phyloP scores from a whole-genome alignment of 495 filamentous ascomycete species.

The Aspergillus funiculosus region DNA sequence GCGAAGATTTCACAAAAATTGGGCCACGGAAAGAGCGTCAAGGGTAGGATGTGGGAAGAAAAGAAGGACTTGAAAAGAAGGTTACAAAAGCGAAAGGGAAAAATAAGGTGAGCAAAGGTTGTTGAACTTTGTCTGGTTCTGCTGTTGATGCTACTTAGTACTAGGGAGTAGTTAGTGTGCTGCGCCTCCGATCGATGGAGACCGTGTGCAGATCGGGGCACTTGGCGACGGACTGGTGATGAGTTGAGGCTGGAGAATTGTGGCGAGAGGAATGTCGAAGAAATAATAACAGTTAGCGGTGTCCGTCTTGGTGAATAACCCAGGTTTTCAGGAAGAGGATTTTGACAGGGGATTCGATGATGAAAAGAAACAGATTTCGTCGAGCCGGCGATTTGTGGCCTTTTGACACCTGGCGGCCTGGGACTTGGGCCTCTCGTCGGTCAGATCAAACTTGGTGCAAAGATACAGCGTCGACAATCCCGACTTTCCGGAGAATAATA shows the following conservation, averaged over 20 bases:
- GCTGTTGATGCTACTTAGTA: background rate
- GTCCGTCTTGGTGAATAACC: too few relatives aligned
- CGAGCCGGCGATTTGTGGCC: too few relatives aligned
- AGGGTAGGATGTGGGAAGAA: slow-evolving; percentile 1
- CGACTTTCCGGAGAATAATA: too few relatives aligned
- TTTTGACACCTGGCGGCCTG: too few relatives aligned
- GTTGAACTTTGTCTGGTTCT: too few relatives aligned
- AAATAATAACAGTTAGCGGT: background rate
- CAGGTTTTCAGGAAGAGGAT: too few relatives aligned
- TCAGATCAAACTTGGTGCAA: too few relatives aligned
- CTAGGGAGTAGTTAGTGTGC: slow-evolving; percentile 1
- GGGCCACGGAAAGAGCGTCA: slow-evolving; percentile 3
- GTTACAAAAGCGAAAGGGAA: slow-evolving; percentile 17
- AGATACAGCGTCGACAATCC: too few relatives aligned
- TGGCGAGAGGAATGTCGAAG: background rate
- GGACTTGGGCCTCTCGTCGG: too few relatives aligned
- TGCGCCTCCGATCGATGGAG: slow-evolving; percentile 17
- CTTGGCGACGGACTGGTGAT: slow-evolving; percentile 3
- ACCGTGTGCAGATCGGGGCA: slow-evolving; percentile 1
- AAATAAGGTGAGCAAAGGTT: slow-evolving; percentile 16
- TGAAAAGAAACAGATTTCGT: too few relatives aligned
- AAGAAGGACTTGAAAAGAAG: slow-evolving; percentile 2
- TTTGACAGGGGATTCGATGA: too few relatives aligned
- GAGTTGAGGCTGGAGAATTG: slow-evolving; percentile 1
- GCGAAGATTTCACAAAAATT: background rate